These are phyloP conservation scores for Cotoneaster glaucophyllus DNA, from an alignment of 306 rosid species.

Conservation along the genomic window DNA sequence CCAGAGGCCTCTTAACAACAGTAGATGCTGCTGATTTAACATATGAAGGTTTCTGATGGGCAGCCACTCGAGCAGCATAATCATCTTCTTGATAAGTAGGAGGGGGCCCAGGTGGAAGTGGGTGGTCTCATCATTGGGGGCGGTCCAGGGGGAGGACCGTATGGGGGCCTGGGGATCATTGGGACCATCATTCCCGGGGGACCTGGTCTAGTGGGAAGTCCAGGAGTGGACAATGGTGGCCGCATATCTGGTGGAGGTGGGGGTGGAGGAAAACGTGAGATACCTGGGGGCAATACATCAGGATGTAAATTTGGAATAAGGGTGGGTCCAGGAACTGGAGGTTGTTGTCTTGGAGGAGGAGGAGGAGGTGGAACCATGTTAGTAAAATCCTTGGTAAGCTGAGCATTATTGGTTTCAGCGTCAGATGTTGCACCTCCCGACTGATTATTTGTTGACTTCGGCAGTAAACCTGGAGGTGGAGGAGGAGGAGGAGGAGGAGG, in stretches of 20 bases:
- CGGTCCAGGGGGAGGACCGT: conserved; percentile 94
- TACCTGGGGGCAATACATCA: conserved; percentile 88
- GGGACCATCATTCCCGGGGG: conserved; percentile 92
- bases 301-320: conserved; percentile 56
- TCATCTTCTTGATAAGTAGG: conserved; percentile 86
- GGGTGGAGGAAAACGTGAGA: conserved; percentile 71
- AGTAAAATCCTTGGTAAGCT: conserved; percentile 49
- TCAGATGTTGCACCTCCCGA: conserved; percentile 48
- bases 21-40: conserved; percentile 96
- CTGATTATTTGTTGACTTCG: conserved; percentile 42
- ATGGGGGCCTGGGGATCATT: conserved; percentile 77
- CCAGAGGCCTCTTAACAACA: conserved; percentile 91
- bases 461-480: conserved; percentile 68
- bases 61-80: conserved; percentile 33
- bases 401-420: conserved; percentile 38
- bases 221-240: conserved; percentile 56
- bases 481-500: conserved; percentile 74
- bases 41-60: conserved; percentile 82
- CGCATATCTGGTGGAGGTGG: conserved; percentile 93
- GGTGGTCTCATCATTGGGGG: conserved; percentile 99
- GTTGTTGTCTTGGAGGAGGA: conserved; percentile 72
- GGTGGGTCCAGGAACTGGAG: conserved; percentile 52
- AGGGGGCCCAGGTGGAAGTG: conserved; percentile 99
- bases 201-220: conserved; percentile 59
- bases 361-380: conserved; percentile 70